A percentile compares a stretch with the other conserved stretches of the same genome.
Conservation (phyloP, 805 yeast genomes). For the Saccharomycopsis sp. region DNA sequence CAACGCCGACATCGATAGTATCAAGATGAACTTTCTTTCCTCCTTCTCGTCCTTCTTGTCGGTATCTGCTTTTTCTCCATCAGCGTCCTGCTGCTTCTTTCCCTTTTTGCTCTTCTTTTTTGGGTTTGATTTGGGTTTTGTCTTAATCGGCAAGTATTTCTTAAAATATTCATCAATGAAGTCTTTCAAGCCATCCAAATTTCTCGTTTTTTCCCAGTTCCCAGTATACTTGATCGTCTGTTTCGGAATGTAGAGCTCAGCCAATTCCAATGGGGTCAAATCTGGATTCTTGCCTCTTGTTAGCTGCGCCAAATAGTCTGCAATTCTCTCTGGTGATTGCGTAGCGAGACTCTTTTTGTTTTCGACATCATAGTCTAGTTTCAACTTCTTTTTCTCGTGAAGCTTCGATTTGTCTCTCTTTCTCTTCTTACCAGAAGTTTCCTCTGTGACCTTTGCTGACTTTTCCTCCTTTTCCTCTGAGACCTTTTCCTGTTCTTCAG, state of each 20-base stretch:
- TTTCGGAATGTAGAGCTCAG: slow-evolving; percentile 52
- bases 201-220: slow-evolving; percentile 47
- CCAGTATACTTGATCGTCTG: slow-evolving; percentile 51
- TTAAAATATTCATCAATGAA: slow-evolving; percentile 49
- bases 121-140: slow-evolving; percentile 19
- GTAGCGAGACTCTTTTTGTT: slow-evolving; percentile 50
- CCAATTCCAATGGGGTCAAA: slow-evolving; percentile 67
- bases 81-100: slow-evolving; percentile 20
- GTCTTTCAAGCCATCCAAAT: slow-evolving; percentile 45
- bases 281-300: slow-evolving; percentile 57
- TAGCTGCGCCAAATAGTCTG: slow-evolving; percentile 58
- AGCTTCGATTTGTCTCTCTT: slow-evolving; percentile 34
- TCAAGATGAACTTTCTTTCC: slow-evolving; percentile 24
- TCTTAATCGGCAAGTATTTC: slow-evolving; percentile 30
- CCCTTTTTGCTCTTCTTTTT: slow-evolving; percentile 13
- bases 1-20: slow-evolving; percentile 68
- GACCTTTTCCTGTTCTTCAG: slow-evolving; percentile 19
- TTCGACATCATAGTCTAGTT: slow-evolving; percentile 57
- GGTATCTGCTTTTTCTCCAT: slow-evolving; percentile 21
- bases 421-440: slow-evolving; percentile 21
- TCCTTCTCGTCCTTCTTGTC: slow-evolving; percentile 29
- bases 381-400: slow-evolving; percentile 57
- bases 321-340: slow-evolving; percentile 51
- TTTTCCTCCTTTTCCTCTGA: slow-evolving; percentile 24
- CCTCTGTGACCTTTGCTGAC: slow-evolving; percentile 23